These are phyloP conservation scores for Colletotrichum cereale DNA, from an alignment of 2,329 filamentous ascomycete genomes.

Conservation along the genomic window DNA sequence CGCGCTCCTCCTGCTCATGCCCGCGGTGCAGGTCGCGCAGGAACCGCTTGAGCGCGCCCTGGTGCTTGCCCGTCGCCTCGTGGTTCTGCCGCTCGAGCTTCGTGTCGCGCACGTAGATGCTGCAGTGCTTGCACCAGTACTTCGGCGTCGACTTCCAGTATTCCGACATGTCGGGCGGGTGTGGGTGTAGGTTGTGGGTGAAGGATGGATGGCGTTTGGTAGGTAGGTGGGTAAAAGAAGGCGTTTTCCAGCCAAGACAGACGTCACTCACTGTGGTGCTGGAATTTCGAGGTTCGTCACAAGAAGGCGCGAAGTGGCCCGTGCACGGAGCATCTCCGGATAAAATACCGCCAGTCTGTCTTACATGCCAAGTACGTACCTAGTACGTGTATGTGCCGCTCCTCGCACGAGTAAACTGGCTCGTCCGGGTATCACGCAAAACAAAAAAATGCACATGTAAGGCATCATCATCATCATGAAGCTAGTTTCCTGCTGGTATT, in stretches of 20 bases:
- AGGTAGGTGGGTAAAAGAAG: too few species aligned
- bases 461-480: not conserved
- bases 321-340: not conserved
- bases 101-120: constrained; percentile 90
- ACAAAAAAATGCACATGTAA: too few species aligned
- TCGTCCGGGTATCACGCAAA: not conserved
- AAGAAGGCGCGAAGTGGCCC: not conserved
- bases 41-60: constrained; percentile 88
- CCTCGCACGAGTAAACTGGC: not conserved
- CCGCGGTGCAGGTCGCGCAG: constrained; percentile 88
- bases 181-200: not conserved
- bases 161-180: constrained; percentile 79
- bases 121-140: constrained; percentile 99
- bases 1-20: constrained; percentile 83
- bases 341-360: not conserved
- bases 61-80: constrained; percentile 87
- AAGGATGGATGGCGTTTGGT: not conserved
- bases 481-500: constrained; percentile 7
- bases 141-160: constrained; percentile 99
- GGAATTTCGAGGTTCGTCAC: constrained; percentile 24
- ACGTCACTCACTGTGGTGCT: constrained; percentile 10
- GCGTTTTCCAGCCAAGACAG: constrained; percentile 3
- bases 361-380: not conserved
- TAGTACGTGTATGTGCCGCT: not conserved
- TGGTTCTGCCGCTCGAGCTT: constrained; percentile 90